phyloP scores from a whole-genome alignment of 2,329 filamentous ascomycete genomes.

The Fusarium sp. region DNA sequence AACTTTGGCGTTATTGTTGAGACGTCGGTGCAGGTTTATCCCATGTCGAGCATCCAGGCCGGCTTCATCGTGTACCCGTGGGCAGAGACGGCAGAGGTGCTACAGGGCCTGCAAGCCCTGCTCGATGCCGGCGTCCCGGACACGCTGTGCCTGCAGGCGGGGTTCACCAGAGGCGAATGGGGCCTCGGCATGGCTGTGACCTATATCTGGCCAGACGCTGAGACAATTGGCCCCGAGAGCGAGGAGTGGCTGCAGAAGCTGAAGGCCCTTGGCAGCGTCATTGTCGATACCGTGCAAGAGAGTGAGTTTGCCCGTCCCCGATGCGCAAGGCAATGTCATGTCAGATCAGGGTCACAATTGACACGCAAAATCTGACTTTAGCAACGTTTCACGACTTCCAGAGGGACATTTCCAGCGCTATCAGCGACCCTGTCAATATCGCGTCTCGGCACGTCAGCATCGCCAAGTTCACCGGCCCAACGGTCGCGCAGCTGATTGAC shows the following conservation, averaged over 20 bases:
- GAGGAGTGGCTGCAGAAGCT: constrained; percentile 12
- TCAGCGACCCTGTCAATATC: constrained; percentile 14
- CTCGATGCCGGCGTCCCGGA: constrained; percentile 9
- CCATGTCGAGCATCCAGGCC: constrained; percentile 13
- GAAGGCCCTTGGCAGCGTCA: constrained; percentile 4
- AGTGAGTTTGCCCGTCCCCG: no score
- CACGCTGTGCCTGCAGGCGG: constrained; percentile 5
- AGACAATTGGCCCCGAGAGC: constrained; percentile 4
- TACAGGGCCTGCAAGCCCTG: constrained; percentile 8
- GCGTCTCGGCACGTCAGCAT: constrained; percentile 12
- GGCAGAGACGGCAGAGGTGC: constrained; percentile 4
- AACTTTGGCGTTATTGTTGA: constrained; percentile 37
- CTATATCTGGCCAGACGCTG: constrained; percentile 13
- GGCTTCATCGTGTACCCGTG: constrained; percentile 14
- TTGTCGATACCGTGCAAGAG: not conserved
- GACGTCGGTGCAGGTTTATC: constrained; percentile 34
- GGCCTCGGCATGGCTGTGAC: constrained; percentile 15
- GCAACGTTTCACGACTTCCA: constrained; percentile 3
- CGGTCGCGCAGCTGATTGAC: not conserved
- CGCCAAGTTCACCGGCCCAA: not conserved
- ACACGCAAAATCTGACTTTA: no score
- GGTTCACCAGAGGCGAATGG: constrained; percentile 14
- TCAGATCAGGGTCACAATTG: no score
- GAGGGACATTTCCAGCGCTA: constrained; percentile 4
- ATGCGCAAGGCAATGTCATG: no score